Evolutionary conservation across 169 alveolate genomes (phyloP).

Genomic region (Eimeria falciformis): DNA sequence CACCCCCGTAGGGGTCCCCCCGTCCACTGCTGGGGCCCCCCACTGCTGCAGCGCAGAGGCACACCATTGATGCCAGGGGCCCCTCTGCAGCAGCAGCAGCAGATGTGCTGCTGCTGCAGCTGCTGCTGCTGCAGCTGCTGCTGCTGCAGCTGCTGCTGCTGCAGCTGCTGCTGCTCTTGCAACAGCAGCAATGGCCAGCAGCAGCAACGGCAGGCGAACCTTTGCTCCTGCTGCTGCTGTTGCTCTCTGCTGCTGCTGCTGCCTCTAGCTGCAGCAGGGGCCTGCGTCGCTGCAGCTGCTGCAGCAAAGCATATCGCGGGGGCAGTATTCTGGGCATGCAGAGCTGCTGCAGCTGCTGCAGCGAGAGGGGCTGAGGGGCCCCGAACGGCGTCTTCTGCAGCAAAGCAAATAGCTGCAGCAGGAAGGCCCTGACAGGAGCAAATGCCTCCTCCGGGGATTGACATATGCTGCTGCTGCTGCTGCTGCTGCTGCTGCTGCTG

Average conservation of each 20-base stretch:
- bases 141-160: background rate
- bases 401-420: constrained; percentile 39
- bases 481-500: constrained; percentile 36
- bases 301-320: constrained; percentile 5
- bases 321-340: background rate
- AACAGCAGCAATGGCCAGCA: background rate
- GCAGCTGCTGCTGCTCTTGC: constrained; percentile 8
- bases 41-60: constrained; percentile 33
- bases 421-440: background rate
- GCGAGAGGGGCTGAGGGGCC: background rate
- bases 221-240: constrained; percentile 11
- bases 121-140: background rate
- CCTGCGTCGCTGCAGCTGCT: background rate
- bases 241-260: constrained; percentile 1
- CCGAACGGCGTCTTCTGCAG: constrained; percentile 29
- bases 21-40: constrained; percentile 6
- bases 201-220: background rate
- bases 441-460: background rate
- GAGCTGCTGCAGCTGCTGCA: constrained; percentile 44
- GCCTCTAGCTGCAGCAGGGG: constrained; percentile 35
- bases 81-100: background rate
- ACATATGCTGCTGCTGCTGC: constrained; percentile 9
- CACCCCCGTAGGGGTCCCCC: no score
- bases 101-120: background rate
- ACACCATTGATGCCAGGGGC: constrained; percentile 3